A percentile compares a stretch with the other conserved stretches of the same genome.
These are phyloP conservation scores for Ophiostoma angusticollis DNA, from an alignment of 2,329 filamentous ascomycete genomes.

Conservation along the genomic window DNA sequence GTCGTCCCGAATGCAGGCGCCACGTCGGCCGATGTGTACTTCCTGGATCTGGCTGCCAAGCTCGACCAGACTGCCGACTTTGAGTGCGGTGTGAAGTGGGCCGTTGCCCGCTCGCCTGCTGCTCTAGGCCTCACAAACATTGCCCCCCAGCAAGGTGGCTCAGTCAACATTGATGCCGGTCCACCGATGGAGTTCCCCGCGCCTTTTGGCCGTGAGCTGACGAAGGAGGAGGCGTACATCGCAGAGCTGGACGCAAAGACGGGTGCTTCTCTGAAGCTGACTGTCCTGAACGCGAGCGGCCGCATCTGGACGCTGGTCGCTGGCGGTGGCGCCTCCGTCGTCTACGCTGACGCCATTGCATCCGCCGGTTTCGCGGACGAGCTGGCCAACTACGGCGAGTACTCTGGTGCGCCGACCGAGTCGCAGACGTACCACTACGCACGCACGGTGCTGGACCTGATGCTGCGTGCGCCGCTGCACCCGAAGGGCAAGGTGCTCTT, in stretches of 20 bases:
- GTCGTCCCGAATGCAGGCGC: conserved; percentile 89
- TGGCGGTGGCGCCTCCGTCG: conserved; percentile 97
- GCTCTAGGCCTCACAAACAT: conserved; percentile 71
- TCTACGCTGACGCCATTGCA: conserved; percentile 97
- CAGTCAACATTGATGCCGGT: conserved; percentile 88
- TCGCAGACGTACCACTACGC: conserved; percentile 99
- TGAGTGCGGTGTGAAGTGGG: conserved; percentile 98
- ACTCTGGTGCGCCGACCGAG: conserved; percentile 97
- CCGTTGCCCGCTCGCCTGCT: conserved; percentile 79
- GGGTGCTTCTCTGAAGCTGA: conserved; percentile 95
- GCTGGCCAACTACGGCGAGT: conserved; percentile 98
- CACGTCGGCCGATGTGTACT: conserved; percentile 90
- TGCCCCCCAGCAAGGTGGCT: conserved; percentile 48
- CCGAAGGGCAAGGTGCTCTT: conserved; percentile 96
- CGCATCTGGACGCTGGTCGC: conserved; percentile 97
- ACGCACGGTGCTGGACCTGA: conserved; percentile 88
- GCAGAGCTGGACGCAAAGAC: conserved; percentile 98
- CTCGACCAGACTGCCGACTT: conserved; percentile 98
- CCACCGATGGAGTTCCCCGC: conserved; percentile 98
- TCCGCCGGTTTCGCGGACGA: conserved; percentile 90
- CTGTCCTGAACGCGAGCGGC: conserved; percentile 80
- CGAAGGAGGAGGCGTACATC: conserved; percentile 99
- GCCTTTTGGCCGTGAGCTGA: conserved; percentile 94
- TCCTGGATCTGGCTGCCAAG: conserved; percentile 97
- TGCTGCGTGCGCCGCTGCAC: conserved; percentile 78